Base-by-base conservation (phyloP, 176 grass and related monocot genomes). In the Eremochloa ophiuroides region DNA sequence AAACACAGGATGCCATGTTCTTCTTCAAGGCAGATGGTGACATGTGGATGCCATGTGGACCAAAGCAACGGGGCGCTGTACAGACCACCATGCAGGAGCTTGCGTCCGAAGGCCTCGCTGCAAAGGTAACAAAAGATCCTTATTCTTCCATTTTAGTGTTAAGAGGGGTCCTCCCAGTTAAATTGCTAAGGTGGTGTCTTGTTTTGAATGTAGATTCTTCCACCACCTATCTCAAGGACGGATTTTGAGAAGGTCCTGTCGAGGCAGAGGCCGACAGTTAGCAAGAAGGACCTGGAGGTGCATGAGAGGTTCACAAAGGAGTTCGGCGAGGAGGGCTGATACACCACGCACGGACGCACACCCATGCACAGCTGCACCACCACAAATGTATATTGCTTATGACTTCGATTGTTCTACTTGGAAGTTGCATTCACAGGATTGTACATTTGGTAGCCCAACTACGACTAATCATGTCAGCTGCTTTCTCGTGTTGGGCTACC, bases 1-100 rank as follows among this genome's bases (percentile, higher is more conserved):
- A 98, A 81, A 73, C 95, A 41, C 95, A 98, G 88, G 95, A 95
- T 76, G 95, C 95, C n/a, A 95, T 98, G 95, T 93, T 75, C 85
- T 98, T 98, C 82, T 84, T 83, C 28, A 91, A 91, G 84, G 65
- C 74, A 0, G 70, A 74, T 1, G 86, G 86, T 75, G 95, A 80
- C 35, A 91, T 91, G 86, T 98, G 83, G 95, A 89, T 97, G 88
- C 95, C 95, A 34, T 97, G 95, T 78, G 95, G 95, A 23, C 62
- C 92, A 18, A 98, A 93, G 86, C 90, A 95, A 72, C 77, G 69
- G 3, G 95, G 95, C 0, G 86, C 90, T 0, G 72, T 95, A 53
- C 95, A 95, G 75, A 98, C 82, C 61, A 95, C 90, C 71, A 93
- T 98, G 95, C 82, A 88, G n/a, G 95, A 98, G 7, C 90, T 98